phyloP scores from a whole-genome alignment of 257 asterid genomes.

The Leonotis leonurus region DNA sequence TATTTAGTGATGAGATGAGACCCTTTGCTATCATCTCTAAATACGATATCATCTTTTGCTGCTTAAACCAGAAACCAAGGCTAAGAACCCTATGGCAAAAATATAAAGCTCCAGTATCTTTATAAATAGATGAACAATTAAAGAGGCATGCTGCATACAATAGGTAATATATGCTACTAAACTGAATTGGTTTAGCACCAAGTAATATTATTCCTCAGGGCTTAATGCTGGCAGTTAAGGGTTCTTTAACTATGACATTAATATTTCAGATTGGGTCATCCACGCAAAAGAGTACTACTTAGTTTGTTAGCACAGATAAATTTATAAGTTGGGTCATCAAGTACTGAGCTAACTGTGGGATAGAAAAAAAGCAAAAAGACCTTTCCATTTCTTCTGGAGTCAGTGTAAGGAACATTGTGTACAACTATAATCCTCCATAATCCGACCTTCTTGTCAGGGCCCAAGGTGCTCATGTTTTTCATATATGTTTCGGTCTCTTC shows the following conservation, averaged over 20 bases:
- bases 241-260: not conserved
- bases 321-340: slow-evolving; percentile 2
- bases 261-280: slow-evolving; percentile 6
- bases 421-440: slow-evolving; percentile 88
- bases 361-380: slow-evolving; percentile 31
- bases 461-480: slow-evolving; percentile 56
- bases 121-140: not conserved
- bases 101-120: slow-evolving; percentile 1
- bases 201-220: not conserved
- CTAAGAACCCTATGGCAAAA: slow-evolving; percentile 3
- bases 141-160: not conserved
- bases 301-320: not conserved
- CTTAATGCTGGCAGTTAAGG: not conserved
- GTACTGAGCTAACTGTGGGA: not conserved
- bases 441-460: slow-evolving; percentile 58
- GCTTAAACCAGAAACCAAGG: slow-evolving; percentile 10
- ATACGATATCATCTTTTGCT: slow-evolving; percentile 3
- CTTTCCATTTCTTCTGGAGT: slow-evolving; percentile 93
- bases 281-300: not conserved
- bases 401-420: slow-evolving; percentile 75
- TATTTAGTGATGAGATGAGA: not conserved
- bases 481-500: slow-evolving; percentile 78
- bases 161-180: not conserved
- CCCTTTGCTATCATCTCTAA: slow-evolving; percentile 3
- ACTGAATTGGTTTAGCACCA: not conserved